A percentile compares a stretch with the other conserved stretches of the same genome.
Conservation (phyloP, 768 basidiomycete species). For the Kwoniella shandongensis region DNA sequence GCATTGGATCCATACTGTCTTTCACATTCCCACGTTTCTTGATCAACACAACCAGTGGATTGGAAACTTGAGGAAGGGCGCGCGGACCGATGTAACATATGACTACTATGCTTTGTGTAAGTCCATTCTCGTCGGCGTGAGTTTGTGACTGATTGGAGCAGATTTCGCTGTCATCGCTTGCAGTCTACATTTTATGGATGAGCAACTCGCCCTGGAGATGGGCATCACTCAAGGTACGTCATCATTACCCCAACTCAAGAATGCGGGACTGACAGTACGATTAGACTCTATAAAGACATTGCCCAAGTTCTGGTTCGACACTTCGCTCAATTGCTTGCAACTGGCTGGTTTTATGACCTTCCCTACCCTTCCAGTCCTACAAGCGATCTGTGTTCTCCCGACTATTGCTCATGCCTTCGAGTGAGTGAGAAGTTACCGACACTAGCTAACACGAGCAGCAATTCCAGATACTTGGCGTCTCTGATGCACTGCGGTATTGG, state of each 20-base stretch:
- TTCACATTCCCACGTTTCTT: slow-evolving; percentile 24
- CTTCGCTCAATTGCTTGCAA: slow-evolving; percentile 21
- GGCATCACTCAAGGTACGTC: slow-evolving; percentile 14
- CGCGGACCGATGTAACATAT: slow-evolving; percentile 4
- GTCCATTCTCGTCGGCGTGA: not conserved
- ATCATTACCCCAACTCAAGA: too few species aligned
- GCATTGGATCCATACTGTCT: slow-evolving; percentile 30
- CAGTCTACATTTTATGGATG: slow-evolving; percentile 27
- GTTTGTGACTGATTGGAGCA: not conserved
- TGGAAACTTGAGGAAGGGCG: not conserved
- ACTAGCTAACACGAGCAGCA: slow-evolving; percentile 1
- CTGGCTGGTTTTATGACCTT: slow-evolving; percentile 18
- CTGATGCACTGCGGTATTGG: slow-evolving; percentile 28
- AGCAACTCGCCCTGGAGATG: slow-evolving; percentile 6
- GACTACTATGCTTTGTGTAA: slow-evolving; percentile 23
- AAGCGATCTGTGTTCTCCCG: slow-evolving; percentile 26
- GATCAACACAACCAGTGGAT: slow-evolving; percentile 23
- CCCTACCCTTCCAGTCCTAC: slow-evolving; percentile 19
- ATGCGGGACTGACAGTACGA: not conserved
- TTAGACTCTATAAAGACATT: slow-evolving; percentile 5
- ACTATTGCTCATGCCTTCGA: slow-evolving; percentile 30
- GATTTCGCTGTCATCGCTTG: slow-evolving; percentile 29
- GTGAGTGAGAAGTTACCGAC: slow-evolving; percentile 8
- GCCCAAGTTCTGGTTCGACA: slow-evolving; percentile 24
- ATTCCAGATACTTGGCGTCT: slow-evolving; percentile 19